Conservation (phyloP, 208 protist genomes). For the Kentomonas sorsogonicus region DNA sequence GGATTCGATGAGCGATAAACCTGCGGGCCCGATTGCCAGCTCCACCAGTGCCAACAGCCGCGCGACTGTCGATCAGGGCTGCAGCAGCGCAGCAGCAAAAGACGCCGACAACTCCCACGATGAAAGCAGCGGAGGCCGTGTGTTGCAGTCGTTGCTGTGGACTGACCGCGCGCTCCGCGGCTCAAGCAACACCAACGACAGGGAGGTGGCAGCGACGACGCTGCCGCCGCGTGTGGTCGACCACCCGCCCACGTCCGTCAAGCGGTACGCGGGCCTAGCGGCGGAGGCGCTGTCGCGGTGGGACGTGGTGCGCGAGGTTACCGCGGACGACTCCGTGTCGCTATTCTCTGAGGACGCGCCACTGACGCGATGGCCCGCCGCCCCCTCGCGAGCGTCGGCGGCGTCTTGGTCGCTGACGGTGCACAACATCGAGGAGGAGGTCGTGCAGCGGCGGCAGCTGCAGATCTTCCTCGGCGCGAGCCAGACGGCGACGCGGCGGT, state of each 20-base stretch:
- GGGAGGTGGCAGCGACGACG: no score
- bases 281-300: slow-evolving; percentile 71
- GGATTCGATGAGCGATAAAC: no score
- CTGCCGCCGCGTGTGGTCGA: background rate
- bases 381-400: background rate
- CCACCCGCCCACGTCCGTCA: slow-evolving; percentile 18
- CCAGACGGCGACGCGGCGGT: slow-evolving; percentile 40
- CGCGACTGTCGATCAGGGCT: background rate
- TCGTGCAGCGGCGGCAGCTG: slow-evolving; percentile 38
- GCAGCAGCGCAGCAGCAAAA: no score
- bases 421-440: slow-evolving; percentile 1
- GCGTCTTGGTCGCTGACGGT: background rate
- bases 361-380: background rate
- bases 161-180: no score
- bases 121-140: no score
- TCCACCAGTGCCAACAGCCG: background rate
- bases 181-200: no score
- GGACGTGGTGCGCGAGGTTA: slow-evolving; percentile 59
- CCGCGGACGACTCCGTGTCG: background rate
- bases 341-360: background rate
- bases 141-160: no score
- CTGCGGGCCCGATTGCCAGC: background rate
- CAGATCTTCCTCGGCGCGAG: slow-evolving; percentile 59
- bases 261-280: slow-evolving; percentile 53
- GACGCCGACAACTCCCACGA: no score